Conservation (phyloP, 2,329 filamentous ascomycete genomes). For the Calonectria hawksworthii region DNA sequence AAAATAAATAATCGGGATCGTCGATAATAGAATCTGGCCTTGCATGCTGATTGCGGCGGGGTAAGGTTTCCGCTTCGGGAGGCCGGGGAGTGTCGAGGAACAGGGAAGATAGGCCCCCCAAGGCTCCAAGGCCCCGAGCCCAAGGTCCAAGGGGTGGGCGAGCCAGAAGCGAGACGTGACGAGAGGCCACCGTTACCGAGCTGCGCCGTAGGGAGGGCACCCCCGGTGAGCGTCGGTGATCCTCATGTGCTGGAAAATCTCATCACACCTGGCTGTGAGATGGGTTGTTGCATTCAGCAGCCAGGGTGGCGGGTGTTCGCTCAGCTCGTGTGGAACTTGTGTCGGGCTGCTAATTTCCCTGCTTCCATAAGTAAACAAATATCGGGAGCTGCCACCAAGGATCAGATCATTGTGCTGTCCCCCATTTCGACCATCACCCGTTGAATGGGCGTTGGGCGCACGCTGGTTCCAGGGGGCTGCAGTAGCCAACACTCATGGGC, state of each 20-base stretch:
- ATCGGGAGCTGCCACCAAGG: not conserved
- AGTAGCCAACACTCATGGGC: not conserved
- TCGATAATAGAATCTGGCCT: slow-evolving; percentile 8
- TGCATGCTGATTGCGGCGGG: slow-evolving; percentile 16
- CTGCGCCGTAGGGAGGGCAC: slow-evolving; percentile 10
- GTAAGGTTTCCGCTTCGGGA: slow-evolving; percentile 19
- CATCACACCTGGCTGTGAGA: slow-evolving; percentile 3
- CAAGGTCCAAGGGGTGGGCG: not conserved
- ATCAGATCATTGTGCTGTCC: slow-evolving; percentile 21
- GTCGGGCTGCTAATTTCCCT: slow-evolving; percentile 19
- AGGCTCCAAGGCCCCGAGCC: not conserved
- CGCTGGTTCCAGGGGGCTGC: slow-evolving; percentile 5
- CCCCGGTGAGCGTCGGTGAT: slow-evolving; percentile 22
- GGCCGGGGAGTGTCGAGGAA: slow-evolving; percentile 9
- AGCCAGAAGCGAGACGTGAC: slow-evolving; percentile 4
- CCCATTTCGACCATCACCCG: not conserved
- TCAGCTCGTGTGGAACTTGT: not conserved
- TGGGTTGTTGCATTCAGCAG: slow-evolving; percentile 16
- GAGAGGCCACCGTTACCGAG: slow-evolving; percentile 3
- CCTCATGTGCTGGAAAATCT: slow-evolving; percentile 12
- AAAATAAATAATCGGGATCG: not conserved
- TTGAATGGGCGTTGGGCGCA: slow-evolving; percentile 6
- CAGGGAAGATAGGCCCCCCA: not conserved
- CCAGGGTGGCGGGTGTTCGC: slow-evolving; percentile 12
- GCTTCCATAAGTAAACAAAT: not conserved